Conservation (phyloP, 495 filamentous ascomycete genomes). For the Coniosporium apollinis region DNA sequence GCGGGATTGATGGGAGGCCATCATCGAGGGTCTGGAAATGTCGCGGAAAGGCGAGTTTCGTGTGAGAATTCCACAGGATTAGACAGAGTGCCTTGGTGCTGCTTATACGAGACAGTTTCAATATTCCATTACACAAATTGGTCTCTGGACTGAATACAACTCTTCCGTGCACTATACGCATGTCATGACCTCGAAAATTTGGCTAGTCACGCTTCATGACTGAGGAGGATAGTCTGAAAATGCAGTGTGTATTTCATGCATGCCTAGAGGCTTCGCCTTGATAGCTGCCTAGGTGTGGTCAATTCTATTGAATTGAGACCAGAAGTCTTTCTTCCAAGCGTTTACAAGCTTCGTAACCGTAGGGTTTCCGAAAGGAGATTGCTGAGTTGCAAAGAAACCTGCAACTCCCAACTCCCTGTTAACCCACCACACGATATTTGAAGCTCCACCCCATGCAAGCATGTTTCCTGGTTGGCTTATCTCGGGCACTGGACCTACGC, state of each 20-base stretch:
- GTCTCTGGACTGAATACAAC: background rate
- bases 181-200: background rate
- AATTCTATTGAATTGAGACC: background rate
- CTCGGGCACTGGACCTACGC: background rate
- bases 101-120: constrained; percentile 1
- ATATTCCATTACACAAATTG: background rate
- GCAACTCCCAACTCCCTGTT: constrained; percentile 2
- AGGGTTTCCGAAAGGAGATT: constrained; percentile 1
- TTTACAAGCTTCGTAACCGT: constrained; percentile 1
- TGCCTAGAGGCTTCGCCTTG: background rate
- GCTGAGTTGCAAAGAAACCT: constrained; percentile 1
- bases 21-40: background rate
- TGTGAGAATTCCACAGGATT: constrained; percentile 1
- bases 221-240: background rate
- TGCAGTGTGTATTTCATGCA: background rate
- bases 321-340: constrained; percentile 1
- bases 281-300: background rate
- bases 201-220: background rate
- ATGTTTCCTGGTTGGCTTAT: background rate
- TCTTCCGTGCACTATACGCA: background rate
- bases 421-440: constrained; percentile 1
- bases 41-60: background rate
- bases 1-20: background rate
- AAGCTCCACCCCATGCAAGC: constrained; percentile 3
- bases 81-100: constrained; percentile 1